These are phyloP conservation scores for Fusarium sororula DNA, from an alignment of 2,329 filamentous ascomycete genomes.

Conservation along the genomic window DNA sequence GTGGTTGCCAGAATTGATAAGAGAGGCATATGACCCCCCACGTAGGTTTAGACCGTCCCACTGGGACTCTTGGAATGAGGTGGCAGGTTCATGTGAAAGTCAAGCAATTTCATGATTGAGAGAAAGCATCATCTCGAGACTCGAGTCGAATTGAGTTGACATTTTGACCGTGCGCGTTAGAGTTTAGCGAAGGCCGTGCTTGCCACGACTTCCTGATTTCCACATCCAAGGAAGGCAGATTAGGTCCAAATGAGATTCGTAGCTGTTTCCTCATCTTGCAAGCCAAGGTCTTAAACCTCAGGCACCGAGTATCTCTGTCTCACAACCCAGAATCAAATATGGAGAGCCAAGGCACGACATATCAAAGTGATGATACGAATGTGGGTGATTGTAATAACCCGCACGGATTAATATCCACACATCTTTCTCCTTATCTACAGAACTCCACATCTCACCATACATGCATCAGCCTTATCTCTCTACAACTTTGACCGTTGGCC, in stretches of 20 bases:
- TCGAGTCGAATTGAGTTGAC: neutral
- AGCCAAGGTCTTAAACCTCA: neutral
- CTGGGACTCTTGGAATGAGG: constrained; percentile 26
- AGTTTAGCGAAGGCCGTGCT: constrained; percentile 10
- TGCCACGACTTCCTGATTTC: neutral
- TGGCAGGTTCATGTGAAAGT: neutral
- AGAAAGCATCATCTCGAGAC: neutral
- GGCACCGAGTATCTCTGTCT: neutral
- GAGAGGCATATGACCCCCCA: constrained; percentile 23
- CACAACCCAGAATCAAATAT: neutral
- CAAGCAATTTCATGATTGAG: neutral
- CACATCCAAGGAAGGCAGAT: neutral
- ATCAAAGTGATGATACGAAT: constrained; percentile 4
- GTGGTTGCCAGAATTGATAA: constrained; percentile 27
- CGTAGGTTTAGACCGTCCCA: constrained; percentile 23
- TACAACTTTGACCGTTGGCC: neutral
- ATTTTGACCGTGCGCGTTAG: constrained; percentile 1
- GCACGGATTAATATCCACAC: constrained; percentile 14
- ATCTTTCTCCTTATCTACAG: constrained; percentile 20
- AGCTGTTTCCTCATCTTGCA: neutral
- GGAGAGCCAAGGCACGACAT: neutral
- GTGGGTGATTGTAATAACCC: constrained; percentile 16
- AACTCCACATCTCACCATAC: constrained; percentile 29
- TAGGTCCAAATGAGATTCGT: neutral
- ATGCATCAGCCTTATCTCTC: constrained; percentile 29